Conservation (phyloP, 192 early-diverging fungal genomes). For the Phlyctochytrium planicorne region DNA sequence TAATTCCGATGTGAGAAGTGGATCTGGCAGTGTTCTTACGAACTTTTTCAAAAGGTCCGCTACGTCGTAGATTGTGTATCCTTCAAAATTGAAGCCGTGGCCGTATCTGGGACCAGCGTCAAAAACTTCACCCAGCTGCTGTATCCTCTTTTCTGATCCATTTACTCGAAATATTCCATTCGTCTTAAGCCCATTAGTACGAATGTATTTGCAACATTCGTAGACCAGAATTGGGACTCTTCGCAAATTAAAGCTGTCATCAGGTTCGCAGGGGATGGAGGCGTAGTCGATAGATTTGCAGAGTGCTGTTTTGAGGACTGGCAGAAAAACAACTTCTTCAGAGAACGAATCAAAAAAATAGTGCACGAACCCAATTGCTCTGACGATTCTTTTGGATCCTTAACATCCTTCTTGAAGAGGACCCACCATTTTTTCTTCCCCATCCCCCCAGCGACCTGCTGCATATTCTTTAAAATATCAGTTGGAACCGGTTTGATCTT, state of each 20-base stretch:
- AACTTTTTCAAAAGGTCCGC: slow-evolving; percentile 51
- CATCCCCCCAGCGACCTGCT: slow-evolving; percentile 14
- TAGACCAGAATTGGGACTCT: slow-evolving; percentile 42
- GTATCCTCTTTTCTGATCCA: slow-evolving; percentile 45
- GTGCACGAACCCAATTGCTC: slow-evolving; percentile 5
- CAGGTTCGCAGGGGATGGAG: slow-evolving; percentile 25
- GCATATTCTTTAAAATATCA: slow-evolving; percentile 34
- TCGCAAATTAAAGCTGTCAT: slow-evolving; percentile 12
- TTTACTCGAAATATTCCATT: slow-evolving; percentile 53
- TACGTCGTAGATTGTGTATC: slow-evolving; percentile 50
- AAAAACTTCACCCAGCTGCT: slow-evolving; percentile 35
- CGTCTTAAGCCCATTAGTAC: slow-evolving; percentile 31
- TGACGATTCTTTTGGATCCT: slow-evolving; percentile 8
- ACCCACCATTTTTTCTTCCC: slow-evolving; percentile 33
- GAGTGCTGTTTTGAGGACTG: slow-evolving; percentile 23
- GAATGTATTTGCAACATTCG: slow-evolving; percentile 37
- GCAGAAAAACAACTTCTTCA: not conserved
- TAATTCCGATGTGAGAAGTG: slow-evolving; percentile 44
- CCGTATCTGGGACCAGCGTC: slow-evolving; percentile 45
- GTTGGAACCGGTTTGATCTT: slow-evolving; percentile 18
- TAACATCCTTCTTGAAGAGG: slow-evolving; percentile 31
- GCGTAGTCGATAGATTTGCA: slow-evolving; percentile 30
- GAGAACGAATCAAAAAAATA: not conserved
- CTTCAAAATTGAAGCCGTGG: slow-evolving; percentile 42
- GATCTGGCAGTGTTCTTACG: slow-evolving; percentile 47